Conservation (phyloP, 176 grass and related monocot genomes). For the Rhynchospora tenuis region DNA sequence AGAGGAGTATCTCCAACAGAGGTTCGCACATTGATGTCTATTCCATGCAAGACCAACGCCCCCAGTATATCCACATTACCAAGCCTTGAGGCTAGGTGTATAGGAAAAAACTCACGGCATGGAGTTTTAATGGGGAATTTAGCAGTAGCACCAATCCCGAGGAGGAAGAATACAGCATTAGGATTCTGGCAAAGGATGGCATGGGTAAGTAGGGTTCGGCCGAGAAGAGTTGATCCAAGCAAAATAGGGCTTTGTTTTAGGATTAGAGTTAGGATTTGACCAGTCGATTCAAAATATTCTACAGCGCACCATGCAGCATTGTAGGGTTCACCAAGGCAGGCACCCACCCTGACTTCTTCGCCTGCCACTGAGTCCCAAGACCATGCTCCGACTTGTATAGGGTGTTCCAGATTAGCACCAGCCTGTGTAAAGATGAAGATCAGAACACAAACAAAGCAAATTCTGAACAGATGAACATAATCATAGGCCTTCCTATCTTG, state of each 20-base stretch:
- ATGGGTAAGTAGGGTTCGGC: constrained; percentile 55
- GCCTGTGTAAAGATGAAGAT: constrained; percentile 26
- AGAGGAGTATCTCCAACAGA: constrained; percentile 51
- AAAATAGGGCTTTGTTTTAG: constrained; percentile 43
- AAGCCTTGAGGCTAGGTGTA: constrained; percentile 52
- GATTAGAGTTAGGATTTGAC: constrained; percentile 45
- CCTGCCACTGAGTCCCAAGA: constrained; percentile 43
- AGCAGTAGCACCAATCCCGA: constrained; percentile 39
- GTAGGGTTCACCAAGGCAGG: constrained; percentile 49
- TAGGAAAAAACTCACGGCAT: constrained; percentile 31
- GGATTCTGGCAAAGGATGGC: constrained; percentile 62
- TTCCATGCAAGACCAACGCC: constrained; percentile 29
- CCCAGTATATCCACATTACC: constrained; percentile 34
- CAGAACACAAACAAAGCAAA: not conserved
- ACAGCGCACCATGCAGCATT: constrained; percentile 50
- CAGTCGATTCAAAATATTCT: constrained; percentile 49
- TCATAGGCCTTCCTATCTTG: not conserved
- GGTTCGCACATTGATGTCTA: constrained; percentile 34
- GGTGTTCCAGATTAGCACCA: constrained; percentile 40
- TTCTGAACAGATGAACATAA: not conserved
- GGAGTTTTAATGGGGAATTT: constrained; percentile 47
- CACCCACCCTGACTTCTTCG: constrained; percentile 56
- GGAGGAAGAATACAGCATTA: constrained; percentile 39
- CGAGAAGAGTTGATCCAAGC: constrained; percentile 43
- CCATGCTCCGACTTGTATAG: constrained; percentile 47